Conservation (phyloP, 805 yeast genomes). For the Cyberlindnera meyerae region DNA sequence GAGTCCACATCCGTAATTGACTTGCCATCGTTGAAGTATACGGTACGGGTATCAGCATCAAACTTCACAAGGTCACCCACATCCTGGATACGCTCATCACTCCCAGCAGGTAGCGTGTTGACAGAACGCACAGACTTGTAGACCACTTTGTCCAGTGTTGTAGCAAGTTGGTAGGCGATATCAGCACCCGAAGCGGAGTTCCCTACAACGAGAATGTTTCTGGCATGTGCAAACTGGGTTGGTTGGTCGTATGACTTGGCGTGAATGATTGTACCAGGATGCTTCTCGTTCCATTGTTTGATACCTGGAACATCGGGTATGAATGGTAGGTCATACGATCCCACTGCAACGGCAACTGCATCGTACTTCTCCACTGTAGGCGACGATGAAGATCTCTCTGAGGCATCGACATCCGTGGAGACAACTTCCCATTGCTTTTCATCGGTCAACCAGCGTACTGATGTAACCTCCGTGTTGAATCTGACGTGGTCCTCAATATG, state of each 20-base stretch:
- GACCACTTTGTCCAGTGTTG: conserved; percentile 35
- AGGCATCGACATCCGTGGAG: conserved; percentile 27
- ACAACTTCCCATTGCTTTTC: conserved; percentile 39
- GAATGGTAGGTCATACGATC: conserved; percentile 58
- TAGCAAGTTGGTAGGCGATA: conserved; percentile 56
- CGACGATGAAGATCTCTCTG: conserved; percentile 12
- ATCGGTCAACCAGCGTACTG: conserved; percentile 27
- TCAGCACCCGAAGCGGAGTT: conserved; percentile 77
- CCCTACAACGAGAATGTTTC: conserved; percentile 61
- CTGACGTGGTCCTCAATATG: conserved; percentile 37
- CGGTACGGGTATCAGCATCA: conserved; percentile 33
- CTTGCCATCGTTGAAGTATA: conserved; percentile 46
- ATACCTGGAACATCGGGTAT: conserved; percentile 55
- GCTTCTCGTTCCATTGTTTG: conserved; percentile 36
- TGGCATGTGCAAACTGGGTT: conserved; percentile 33
- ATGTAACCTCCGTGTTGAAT: conserved; percentile 45
- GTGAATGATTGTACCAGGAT: conserved; percentile 49
- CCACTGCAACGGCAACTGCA: conserved; percentile 59
- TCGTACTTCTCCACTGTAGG: conserved; percentile 46
- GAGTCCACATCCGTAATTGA: conserved; percentile 44
- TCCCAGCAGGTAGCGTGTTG: conserved; percentile 39
- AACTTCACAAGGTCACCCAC: conserved; percentile 40
- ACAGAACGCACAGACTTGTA: conserved; percentile 48
- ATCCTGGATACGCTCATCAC: conserved; percentile 35
- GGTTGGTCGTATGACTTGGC: conserved; percentile 51